phyloP scores from a whole-genome alignment of 2,329 filamentous ascomycete genomes.

The Emergomyces africanus region DNA sequence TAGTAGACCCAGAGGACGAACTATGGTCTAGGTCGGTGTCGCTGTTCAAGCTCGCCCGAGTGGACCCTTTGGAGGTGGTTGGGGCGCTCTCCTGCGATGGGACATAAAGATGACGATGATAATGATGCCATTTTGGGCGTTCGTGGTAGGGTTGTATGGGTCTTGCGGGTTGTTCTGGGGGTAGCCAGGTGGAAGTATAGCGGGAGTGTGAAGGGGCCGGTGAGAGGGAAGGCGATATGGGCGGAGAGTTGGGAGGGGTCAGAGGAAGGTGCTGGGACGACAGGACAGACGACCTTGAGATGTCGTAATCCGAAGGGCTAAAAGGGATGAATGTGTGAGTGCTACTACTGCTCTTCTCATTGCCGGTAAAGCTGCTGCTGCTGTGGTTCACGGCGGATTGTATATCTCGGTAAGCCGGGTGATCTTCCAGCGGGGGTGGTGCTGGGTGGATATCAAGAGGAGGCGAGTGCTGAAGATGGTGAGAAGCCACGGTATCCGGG shows the following conservation, averaged over 20 bases:
- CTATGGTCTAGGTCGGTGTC: slow-evolving; percentile 18
- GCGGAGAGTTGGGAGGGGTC: slow-evolving; percentile 1
- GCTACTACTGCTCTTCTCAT: neutral
- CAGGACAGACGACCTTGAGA: neutral
- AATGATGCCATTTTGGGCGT: neutral
- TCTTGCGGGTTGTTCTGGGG: neutral
- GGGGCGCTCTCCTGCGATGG: neutral
- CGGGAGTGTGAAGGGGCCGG: neutral
- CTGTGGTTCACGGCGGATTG: neutral
- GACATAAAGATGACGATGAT: neutral
- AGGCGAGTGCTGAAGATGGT: neutral
- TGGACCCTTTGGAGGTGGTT: neutral
- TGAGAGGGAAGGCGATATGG: neutral
- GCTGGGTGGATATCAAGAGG: neutral
- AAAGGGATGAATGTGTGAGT: neutral
- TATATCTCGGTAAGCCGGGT: neutral
- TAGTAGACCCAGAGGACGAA: slow-evolving; percentile 12
- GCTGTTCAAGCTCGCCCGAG: slow-evolving; percentile 9
- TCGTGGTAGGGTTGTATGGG: neutral
- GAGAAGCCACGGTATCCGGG: neutral
- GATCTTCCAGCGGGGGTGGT: neutral
- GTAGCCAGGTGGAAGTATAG: neutral
- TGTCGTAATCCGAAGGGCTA: slow-evolving; percentile 2
- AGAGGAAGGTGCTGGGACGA: neutral
- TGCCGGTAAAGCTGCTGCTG: neutral